Conservation (phyloP, 148 eudicot genomes). For the Rhododendron simsii region DNA sequence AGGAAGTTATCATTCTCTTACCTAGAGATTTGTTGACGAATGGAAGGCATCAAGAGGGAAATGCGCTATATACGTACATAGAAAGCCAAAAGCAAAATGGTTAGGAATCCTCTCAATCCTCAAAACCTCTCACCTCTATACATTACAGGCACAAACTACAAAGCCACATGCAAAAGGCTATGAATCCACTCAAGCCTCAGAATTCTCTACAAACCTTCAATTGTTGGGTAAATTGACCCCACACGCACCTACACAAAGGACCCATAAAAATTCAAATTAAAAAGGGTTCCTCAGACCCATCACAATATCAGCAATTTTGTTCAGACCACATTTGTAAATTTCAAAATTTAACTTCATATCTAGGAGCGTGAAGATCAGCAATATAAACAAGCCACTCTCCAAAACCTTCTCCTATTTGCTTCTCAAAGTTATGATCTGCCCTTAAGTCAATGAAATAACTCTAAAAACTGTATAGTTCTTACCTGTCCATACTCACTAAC, state of each 20-base stretch:
- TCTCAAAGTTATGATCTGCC: not conserved
- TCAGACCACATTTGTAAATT: not conserved
- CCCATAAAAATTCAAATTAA: not conserved
- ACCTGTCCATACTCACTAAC: conserved; percentile 87
- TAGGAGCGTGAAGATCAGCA: not conserved
- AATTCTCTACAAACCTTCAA: not conserved
- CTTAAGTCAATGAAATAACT: not conserved
- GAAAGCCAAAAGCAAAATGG: not conserved
- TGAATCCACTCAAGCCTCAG: not conserved
- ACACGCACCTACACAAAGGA: not conserved
- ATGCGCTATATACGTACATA: not conserved
- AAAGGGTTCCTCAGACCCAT: not conserved
- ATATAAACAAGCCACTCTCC: not conserved
- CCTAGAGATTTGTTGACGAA: not conserved
- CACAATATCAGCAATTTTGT: not conserved
- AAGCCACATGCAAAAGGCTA: not conserved
- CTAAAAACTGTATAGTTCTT: not conserved
- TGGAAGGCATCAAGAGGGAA: not conserved
- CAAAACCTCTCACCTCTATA: not conserved
- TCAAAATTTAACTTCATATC: not conserved
- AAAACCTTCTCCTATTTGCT: not conserved
- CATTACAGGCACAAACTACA: not conserved
- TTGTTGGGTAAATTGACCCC: not conserved
- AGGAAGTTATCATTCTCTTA: not conserved
- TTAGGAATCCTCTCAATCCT: not conserved